These are phyloP conservation scores for Peronospora farinosa DNA, from an alignment of 352 stramenopile species.

Conservation along the genomic window DNA sequence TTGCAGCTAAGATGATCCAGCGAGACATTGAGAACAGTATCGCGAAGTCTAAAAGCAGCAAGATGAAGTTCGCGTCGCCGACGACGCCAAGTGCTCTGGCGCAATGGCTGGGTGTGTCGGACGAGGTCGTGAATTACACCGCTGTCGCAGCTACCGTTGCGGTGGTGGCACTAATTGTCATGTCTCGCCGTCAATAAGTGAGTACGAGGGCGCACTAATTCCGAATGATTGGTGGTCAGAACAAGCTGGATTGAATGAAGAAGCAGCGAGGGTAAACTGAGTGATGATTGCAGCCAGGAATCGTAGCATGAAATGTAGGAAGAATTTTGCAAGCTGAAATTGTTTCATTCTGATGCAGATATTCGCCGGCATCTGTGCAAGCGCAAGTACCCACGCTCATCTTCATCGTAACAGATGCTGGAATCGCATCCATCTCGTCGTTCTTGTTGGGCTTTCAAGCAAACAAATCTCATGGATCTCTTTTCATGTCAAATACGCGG, in stretches of 20 bases:
- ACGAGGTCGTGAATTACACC: slow-evolving; percentile 20
- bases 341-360: background rate
- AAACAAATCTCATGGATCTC: background rate
- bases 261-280: background rate
- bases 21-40: slow-evolving; percentile 41
- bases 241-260: slow-evolving; percentile 4
- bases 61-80: slow-evolving; percentile 29
- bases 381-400: no score
- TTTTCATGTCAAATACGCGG: background rate
- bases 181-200: slow-evolving; percentile 21
- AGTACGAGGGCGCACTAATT: background rate
- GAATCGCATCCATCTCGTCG: background rate
- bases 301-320: background rate
- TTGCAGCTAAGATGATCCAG: slow-evolving; percentile 69
- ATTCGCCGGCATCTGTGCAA: background rate
- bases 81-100: slow-evolving; percentile 23
- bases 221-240: background rate
- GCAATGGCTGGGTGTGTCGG: slow-evolving; percentile 29
- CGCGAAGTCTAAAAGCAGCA: slow-evolving; percentile 28
- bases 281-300: background rate
- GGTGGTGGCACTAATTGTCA: slow-evolving; percentile 16
- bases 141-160: slow-evolving; percentile 15
- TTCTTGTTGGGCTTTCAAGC: background rate
- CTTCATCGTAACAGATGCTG: no score
- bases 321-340: background rate